phyloP scores from a whole-genome alignment of 352 stramenopile genomes.

The Salisapilia sapeloensis region DNA sequence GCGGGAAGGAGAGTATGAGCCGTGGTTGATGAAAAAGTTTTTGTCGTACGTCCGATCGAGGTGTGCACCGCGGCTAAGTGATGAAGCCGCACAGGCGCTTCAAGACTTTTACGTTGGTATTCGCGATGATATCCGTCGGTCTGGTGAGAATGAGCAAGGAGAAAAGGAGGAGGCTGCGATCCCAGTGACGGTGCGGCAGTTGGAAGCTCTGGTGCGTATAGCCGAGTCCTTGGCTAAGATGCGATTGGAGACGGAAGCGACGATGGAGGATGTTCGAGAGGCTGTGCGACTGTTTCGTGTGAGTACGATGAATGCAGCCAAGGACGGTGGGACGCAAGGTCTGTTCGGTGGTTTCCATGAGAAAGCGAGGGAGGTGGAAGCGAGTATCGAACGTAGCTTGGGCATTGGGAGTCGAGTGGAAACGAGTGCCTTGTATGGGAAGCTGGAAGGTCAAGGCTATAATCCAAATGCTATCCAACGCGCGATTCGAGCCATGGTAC shows the following conservation, averaged over 20 bases:
- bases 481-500: conserved; percentile 72
- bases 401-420: conserved; percentile 66
- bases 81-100: conserved; percentile 84
- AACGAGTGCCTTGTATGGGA: conserved; percentile 61
- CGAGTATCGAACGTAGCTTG: conserved; percentile 69
- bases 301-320: conserved; percentile 95
- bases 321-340: conserved; percentile 75
- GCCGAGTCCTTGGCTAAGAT: conserved; percentile 97
- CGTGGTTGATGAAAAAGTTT: conserved; percentile 93
- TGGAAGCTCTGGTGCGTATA: conserved; percentile 96
- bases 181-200: conserved; percentile 96
- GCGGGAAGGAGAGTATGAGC: conserved; percentile 39
- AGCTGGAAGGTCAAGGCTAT: conserved; percentile 66
- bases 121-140: conserved; percentile 89
- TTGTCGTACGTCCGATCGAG: conserved; percentile 95
- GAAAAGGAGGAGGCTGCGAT: conserved; percentile 84
- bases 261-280: conserved; percentile 88
- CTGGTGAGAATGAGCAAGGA: conserved; percentile 32
- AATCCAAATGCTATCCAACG: conserved; percentile 77
- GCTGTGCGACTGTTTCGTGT: conserved; percentile 96
- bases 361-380: conserved; percentile 68
- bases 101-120: conserved; percentile 97
- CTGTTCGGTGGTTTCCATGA: conserved; percentile 67
- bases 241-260: conserved; percentile 80
- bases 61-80: conserved; percentile 85